Conservation (phyloP, 1,284 basidiomycete genomes). For the Trichosporon sp. region DNA sequence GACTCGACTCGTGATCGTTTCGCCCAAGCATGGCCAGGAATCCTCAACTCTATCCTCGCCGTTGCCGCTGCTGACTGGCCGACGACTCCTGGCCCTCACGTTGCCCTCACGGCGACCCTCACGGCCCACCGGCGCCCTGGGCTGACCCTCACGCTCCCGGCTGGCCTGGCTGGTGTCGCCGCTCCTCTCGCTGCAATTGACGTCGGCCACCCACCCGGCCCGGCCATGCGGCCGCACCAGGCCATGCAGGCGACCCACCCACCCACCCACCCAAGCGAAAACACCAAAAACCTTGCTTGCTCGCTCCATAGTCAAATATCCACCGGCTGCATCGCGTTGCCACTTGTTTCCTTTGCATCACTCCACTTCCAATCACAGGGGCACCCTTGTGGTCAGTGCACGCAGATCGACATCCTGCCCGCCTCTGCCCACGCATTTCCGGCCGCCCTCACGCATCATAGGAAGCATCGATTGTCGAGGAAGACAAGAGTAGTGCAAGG, state of each 20-base stretch:
- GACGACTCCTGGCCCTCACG: background rate
- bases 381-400: background rate
- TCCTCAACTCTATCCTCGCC: background rate
- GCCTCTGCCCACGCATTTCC: background rate
- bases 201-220: no score
- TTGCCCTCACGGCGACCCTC: background rate
- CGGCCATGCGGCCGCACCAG: background rate
- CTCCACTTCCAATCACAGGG: background rate
- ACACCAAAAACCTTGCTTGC: background rate
- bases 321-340: background rate
- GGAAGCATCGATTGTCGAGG: background rate
- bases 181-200: background rate
- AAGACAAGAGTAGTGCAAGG: background rate
- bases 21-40: background rate
- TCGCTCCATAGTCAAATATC: background rate
- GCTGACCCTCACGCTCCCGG: background rate
- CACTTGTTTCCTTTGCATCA: background rate
- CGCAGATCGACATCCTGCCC: background rate
- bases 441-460: background rate
- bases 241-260: background rate
- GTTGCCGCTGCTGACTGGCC: background rate
- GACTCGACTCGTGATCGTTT: background rate
- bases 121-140: background rate
- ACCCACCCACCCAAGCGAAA: background rate
- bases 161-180: background rate